Evolutionary conservation across 345 rosid species (phyloP), one percentile per base, ranked within the genome.

Genomic region (Gossypium arboreum): DNA sequence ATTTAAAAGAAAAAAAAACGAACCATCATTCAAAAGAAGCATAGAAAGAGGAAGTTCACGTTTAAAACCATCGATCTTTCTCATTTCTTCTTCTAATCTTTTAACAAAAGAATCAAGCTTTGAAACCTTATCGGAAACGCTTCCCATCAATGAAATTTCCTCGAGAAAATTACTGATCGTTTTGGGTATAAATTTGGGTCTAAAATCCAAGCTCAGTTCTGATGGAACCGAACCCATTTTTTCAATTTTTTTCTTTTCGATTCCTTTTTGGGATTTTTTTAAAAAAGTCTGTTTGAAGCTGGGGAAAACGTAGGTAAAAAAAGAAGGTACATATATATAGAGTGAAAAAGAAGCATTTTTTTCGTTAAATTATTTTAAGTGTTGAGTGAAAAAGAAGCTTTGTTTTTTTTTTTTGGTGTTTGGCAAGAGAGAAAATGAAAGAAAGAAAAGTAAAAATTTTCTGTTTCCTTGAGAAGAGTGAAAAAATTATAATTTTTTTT

Each of bases 1-100:
- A 25, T 52, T 48, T 29, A 34, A n/a, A 15, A 34, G 43, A 25
- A n/a, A 15, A 84, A 71, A 84, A 71, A 77, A 84, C 91, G 54
- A 79, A 95, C 99, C 98, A 78, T 93, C 87, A 48, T 86, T 90
- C 77, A 95, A 61, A 68, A 95, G 86, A 71, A 93, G 83, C 85
- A 95, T 83, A 81, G 84, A 92, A 44, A 91, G 86, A 80, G 99
- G 99, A 55, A 95, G 89, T 88, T 95, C 90, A 64, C 94, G 93
- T 63, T 88, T 83, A 73, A 84, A 90, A n/a, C 84, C 90, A 51
- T 92, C 87, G 83, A 94, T 91, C 94, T 93, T 95, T 43, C 66
- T 82, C 88, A 86, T 76, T 77, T 95, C 99, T 43, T 83, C 96
- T 79, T 91, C 91, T 76, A 95, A 87, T 44, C 81, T 76, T 65